These are phyloP conservation scores for Solanum clarkiae DNA, from an alignment of 257 asterid genomes.

Conservation along the genomic window DNA sequence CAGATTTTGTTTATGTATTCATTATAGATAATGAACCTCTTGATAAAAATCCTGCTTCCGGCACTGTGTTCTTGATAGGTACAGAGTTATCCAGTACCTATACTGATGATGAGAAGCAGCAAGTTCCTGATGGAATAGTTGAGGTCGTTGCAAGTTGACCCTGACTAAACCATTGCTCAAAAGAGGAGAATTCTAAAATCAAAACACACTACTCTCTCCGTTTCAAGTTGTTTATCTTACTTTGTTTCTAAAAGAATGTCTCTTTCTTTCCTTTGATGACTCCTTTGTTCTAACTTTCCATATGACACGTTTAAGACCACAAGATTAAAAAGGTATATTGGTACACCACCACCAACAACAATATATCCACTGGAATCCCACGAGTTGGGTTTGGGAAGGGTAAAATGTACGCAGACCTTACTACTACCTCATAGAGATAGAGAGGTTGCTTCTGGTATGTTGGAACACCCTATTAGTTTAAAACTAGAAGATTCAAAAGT, in stretches of 20 bases:
- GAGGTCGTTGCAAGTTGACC: neutral
- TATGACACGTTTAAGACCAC: neutral
- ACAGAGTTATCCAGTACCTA: neutral
- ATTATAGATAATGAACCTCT: neutral
- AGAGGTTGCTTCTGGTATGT: too few relatives aligned
- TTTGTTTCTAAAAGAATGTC: too few relatives aligned
- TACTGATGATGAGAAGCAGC: neutral
- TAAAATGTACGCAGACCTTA: too few relatives aligned
- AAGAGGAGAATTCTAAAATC: neutral
- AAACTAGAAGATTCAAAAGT: neutral
- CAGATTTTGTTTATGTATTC: neutral
- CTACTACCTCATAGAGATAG: too few relatives aligned
- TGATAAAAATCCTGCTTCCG: neutral
- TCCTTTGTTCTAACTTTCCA: too few relatives aligned
- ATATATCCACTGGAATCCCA: too few relatives aligned
- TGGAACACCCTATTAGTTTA: too few relatives aligned
- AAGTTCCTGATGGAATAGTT: neutral
- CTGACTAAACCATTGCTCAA: neutral
- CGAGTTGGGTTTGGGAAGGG: too few relatives aligned
- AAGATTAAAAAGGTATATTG: neutral
- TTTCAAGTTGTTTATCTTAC: neutral
- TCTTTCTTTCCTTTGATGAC: too few relatives aligned
- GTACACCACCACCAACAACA: too few relatives aligned
- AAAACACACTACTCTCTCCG: neutral
- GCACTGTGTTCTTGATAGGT: neutral